Conservation (phyloP, 2,329 filamentous ascomycete genomes). For the Hymenoscyphus repandus region DNA sequence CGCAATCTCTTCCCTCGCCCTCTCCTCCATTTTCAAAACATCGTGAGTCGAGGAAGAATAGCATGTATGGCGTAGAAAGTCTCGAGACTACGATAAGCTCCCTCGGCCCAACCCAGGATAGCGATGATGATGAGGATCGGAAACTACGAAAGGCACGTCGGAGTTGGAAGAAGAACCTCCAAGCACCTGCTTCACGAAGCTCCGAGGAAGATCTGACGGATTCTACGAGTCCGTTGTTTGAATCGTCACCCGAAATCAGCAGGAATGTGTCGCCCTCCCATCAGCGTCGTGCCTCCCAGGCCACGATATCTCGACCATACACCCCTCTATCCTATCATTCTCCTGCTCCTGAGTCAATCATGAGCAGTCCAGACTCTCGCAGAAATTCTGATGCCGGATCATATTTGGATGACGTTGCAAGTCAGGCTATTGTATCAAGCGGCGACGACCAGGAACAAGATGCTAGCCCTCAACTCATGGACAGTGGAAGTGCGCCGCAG, state of each 20-base stretch:
- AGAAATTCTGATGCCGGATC: constrained; percentile 46
- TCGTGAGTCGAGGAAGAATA: constrained; percentile 34
- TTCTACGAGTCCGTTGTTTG: constrained; percentile 27
- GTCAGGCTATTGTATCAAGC: constrained; percentile 31
- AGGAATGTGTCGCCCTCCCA: constrained; percentile 30
- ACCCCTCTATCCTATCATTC: constrained; percentile 41
- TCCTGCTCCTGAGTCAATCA: constrained; percentile 36
- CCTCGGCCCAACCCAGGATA: constrained; percentile 18
- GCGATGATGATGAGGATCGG: constrained; percentile 25
- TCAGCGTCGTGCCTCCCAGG: constrained; percentile 29
- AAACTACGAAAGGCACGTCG: constrained; percentile 21
- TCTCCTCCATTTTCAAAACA: constrained; percentile 21
- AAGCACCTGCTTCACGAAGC: constrained; percentile 12
- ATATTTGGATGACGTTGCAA: constrained; percentile 40
- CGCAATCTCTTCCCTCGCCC: constrained; percentile 31
- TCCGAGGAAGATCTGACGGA: constrained; percentile 23
- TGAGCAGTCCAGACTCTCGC: constrained; percentile 48
- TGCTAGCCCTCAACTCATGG: constrained; percentile 40
- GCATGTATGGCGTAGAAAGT: constrained; percentile 30
- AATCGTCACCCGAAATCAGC: constrained; percentile 30
- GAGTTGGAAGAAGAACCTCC: constrained; percentile 27
- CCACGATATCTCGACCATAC: constrained; percentile 38
- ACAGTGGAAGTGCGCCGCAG: constrained; percentile 60
- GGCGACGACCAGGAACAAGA: constrained; percentile 34
- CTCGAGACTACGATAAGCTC: constrained; percentile 31